Base-by-base conservation (phyloP, 371 early-diverging fungal genomes). In the Paraphysoderma sedebokerense region DNA sequence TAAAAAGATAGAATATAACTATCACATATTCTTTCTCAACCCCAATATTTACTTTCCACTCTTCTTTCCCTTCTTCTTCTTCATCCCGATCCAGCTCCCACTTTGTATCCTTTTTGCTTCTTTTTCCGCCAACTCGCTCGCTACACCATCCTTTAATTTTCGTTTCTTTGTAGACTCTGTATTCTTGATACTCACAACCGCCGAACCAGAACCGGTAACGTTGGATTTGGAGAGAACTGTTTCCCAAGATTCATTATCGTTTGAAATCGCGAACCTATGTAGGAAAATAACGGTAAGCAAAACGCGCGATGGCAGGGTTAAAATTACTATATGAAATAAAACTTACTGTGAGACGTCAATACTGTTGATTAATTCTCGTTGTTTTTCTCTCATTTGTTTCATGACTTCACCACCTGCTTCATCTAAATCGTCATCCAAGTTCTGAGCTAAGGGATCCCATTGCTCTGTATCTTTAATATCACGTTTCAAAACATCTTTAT, bases 301-400 rank as follows among this genome's bases (percentile, higher is more conserved):
- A n/a, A n/a, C n/a, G n/a, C n/a, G 13, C 46, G 23, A 29, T 27
- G n/a, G 32, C 24, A 2, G 46, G 3, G 7, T 1, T 7, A 49
- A 48, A 9, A 49, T 0, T 28, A 48, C 15, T 29, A 2, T 6
- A 48, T 49, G 4, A 33, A 11, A 35, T 41, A n/a, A n/a, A n/a
- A n/a, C 55, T 60, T 60, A 82, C 72, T 76, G 67, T 15, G 65
- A 60, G 17, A 87, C 56, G 60, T 91, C 83, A 42, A 92, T 63
- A 24, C 79, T 63, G 39, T 83, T 76, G 50, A 95, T 76, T 38
- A 92, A 56, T 44, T 88, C 88, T 49, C 76, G 72, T 58, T 95
- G 93, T 50, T 82, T 79, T 28, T 72, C 68, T 50, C 70, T 68
- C 41, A 87, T 54, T 17, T 58, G 67, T 3, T 58, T 71, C 42